These are phyloP conservation scores for Coemansia sp. DNA, from an alignment of 192 early-diverging fungal genomes.

Conservation along the genomic window DNA sequence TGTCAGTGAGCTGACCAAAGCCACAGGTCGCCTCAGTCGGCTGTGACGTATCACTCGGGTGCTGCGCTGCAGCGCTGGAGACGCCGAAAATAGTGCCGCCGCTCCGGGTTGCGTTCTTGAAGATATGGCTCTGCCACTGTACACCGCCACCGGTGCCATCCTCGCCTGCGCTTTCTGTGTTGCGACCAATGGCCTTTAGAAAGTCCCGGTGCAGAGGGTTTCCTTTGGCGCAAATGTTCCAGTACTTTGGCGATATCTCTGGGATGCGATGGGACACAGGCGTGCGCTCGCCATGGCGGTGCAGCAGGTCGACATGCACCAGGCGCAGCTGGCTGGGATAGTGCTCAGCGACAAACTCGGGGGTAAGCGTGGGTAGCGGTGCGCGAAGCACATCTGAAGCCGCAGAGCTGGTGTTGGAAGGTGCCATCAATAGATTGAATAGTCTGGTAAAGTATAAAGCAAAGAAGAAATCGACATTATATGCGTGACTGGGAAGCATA, in stretches of 20 bases:
- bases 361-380: conserved; percentile 36
- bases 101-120: conserved; percentile 14
- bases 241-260: conserved; percentile 25
- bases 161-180: neutral
- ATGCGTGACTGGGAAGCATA: neutral
- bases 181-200: conserved; percentile 18
- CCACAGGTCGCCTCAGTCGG: conserved; percentile 34
- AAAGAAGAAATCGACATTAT: neutral
- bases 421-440: conserved; percentile 4
- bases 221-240: conserved; percentile 44
- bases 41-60: conserved; percentile 15
- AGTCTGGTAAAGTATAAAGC: neutral
- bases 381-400: conserved; percentile 14
- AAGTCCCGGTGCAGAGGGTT: conserved; percentile 39
- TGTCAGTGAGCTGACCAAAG: conserved; percentile 61
- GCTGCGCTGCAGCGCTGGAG: conserved; percentile 7
- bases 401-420: conserved; percentile 10
- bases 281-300: conserved; percentile 54
- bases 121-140: conserved; percentile 26
- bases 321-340: conserved; percentile 50
- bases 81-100: conserved; percentile 24
- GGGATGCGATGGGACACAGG: conserved; percentile 23
- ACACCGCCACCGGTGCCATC: neutral
- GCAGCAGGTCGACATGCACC: conserved; percentile 52
- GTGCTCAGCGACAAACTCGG: conserved; percentile 39